These are phyloP conservation scores for Alliaria petiolata DNA, from an alignment of 345 rosid genomes.

Conservation along the genomic window DNA sequence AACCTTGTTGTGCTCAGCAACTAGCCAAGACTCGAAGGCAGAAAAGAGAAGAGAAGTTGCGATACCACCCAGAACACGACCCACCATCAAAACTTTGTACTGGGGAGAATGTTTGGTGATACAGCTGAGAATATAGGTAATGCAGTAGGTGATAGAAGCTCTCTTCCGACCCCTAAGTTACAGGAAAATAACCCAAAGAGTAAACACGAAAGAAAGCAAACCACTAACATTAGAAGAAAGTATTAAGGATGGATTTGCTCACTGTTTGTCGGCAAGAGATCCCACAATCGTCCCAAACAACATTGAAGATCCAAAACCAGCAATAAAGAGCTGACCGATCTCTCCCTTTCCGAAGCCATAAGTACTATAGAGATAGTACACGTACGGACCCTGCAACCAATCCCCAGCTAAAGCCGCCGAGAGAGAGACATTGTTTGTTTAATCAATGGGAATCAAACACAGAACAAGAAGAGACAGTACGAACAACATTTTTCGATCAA, in stretches of 20 bases:
- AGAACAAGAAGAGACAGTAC: background rate
- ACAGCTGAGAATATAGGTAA: constrained; percentile 68
- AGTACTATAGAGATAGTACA: constrained; percentile 60
- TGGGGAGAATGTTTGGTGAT: constrained; percentile 74
- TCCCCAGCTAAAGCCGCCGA: constrained; percentile 39
- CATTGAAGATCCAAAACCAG: constrained; percentile 85
- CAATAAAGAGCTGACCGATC: constrained; percentile 69
- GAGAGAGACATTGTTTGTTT: background rate
- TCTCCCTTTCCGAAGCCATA: constrained; percentile 70
- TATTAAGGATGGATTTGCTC: constrained; percentile 25
- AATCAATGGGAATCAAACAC: background rate
- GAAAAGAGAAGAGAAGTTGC: constrained; percentile 76
- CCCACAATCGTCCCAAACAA: constrained; percentile 78
- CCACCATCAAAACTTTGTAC: constrained; percentile 64
- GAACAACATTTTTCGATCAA: constrained; percentile 8
- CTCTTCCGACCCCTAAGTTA: constrained; percentile 61
- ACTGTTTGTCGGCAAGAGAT: constrained; percentile 74
- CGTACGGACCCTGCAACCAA: constrained; percentile 84
- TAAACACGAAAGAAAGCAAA: background rate
- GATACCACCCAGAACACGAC: constrained; percentile 71
- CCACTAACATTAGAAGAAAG: background rate
- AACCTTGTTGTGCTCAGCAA: constrained; percentile 77
- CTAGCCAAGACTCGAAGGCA: constrained; percentile 85
- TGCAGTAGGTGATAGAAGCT: constrained; percentile 65
- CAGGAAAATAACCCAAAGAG: background rate